Base-by-base conservation (phyloP, 805 yeast genomes). In the Yarrowia bubula region DNA sequence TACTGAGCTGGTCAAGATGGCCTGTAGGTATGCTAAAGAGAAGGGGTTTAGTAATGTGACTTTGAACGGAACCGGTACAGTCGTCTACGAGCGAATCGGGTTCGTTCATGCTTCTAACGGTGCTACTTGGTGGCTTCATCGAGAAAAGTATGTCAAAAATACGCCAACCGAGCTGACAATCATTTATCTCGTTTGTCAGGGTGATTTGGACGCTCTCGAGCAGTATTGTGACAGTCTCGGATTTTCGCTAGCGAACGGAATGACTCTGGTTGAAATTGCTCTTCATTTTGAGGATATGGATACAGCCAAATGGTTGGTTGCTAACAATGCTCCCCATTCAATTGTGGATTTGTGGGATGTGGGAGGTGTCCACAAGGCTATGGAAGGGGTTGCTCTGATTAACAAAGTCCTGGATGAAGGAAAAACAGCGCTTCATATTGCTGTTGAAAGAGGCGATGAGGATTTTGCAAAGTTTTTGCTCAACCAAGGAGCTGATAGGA, bases 381-480 rank as follows among this genome's bases (percentile, higher is more conserved):
- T 14, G 17, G 14, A 13, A 42, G 44, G 44, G 4, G 6, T 42
- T 3, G 8, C 7, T 41, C 15, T 41, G 0, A 47, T 55, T 8
- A 55, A 55, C 39, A 38, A 55, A 6, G 33, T 38, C 14, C 10
- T 53, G 14, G 60, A 51, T 8, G 61, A 55, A 6, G 61, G 47
- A 1, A 55, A 55, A 8, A 55, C 61, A 8, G 47, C 47, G 10
- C 22, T 55, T 3, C 61, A 55, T 41, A 14, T 39, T 31, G 61
- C 61, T 41, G 61, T 55, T 3, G 61, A 55, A 13, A n/a, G 61
- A 6, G 61, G 61, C 31, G 61, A 55, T 15, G 61, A 41, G 13
- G 61, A 55, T 1, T 55, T 55, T 15, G 61, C 41, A 38, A 39
- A 31, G 47, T 55, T 55, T 13, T 17, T 55, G 42, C 31, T 55